Percentiles rank a stretch among this genome's conserved stretches.
Evolutionary conservation across 345 rosid species (phyloP).

Genomic region (Trapa bicornis): DNA sequence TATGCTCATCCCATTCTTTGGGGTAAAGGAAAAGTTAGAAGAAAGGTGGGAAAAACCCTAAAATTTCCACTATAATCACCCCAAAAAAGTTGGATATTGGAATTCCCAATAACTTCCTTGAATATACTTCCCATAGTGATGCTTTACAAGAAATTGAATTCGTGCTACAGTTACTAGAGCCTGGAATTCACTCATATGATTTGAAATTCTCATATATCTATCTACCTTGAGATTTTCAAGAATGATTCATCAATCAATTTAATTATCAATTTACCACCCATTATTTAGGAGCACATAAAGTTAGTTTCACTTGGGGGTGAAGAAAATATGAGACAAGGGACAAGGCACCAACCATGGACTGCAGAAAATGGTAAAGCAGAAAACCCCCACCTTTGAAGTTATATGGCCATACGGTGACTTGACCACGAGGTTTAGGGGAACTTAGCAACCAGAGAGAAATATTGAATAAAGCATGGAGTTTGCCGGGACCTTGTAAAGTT

Average conservation of each 20-base stretch:
- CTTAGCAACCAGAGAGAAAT: not conserved
- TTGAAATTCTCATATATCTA: too few species aligned
- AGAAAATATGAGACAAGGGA: constrained; percentile 1
- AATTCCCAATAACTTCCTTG: too few species aligned
- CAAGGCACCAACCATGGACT: not conserved
- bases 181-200: too few species aligned
- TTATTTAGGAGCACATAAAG: not conserved
- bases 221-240: too few species aligned
- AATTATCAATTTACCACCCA: too few species aligned
- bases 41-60: constrained; percentile 10
- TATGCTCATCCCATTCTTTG: constrained; percentile 25
- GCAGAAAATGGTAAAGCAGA: not conserved
- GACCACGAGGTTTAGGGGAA: not conserved
- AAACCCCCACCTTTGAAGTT: not conserved
- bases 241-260: too few species aligned
- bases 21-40: constrained; percentile 46
- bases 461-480: not conserved
- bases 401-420: not conserved
- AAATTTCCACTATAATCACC: constrained; percentile 6
- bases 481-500: not conserved
- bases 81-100: not conserved
- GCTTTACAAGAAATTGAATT: too few species aligned
- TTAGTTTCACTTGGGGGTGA: not conserved
- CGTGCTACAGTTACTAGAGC: too few species aligned
- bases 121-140: too few species aligned